Percentiles rank a stretch among this genome's conserved stretches.
Evolutionary conservation across 495 filamentous ascomycete species (phyloP).

Genomic region (Sphaerosporella brunnea): DNA sequence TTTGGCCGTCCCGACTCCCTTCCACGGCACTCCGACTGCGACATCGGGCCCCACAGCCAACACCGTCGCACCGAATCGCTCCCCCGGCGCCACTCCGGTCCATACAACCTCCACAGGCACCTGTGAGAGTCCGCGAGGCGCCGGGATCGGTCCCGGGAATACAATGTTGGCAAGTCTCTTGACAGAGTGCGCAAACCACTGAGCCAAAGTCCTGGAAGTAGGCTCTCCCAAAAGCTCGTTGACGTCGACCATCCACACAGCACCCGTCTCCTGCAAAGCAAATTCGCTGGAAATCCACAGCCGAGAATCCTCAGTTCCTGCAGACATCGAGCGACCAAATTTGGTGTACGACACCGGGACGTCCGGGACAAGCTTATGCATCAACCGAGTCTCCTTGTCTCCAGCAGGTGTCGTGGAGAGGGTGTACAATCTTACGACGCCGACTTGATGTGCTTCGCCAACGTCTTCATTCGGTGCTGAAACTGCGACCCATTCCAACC

Average conservation of each 20-base stretch:
- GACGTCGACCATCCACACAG: constrained; percentile 17
- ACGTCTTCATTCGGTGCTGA: constrained; percentile 12
- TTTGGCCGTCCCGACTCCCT: constrained; percentile 9
- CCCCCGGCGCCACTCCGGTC: neutral
- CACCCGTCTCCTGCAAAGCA: constrained; percentile 15
- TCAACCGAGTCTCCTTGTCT: neutral
- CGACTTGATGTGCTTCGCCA: constrained; percentile 9
- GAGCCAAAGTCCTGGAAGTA: too few species aligned
- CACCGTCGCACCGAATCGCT: constrained; percentile 5
- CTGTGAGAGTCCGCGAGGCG: neutral
- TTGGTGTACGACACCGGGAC: constrained; percentile 4
- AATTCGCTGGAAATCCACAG: constrained; percentile 20
- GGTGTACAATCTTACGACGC: constrained; percentile 14
- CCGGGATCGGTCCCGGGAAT: neutral
- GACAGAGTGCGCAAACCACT: too few species aligned
- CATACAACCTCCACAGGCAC: constrained; percentile 2
- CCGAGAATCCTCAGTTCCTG: neutral
- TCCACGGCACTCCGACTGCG: constrained; percentile 18
- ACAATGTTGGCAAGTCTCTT: too few species aligned
- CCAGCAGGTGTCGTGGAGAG: neutral
- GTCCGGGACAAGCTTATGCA: constrained; percentile 5
- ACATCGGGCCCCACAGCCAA: constrained; percentile 4
- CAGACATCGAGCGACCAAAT: constrained; percentile 12
- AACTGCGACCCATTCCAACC: constrained; percentile 15
- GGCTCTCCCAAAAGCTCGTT: neutral